Evolutionary conservation across 1,139 yeast genomes (phyloP).

Genomic region (Saccharomycopsis phalli): DNA sequence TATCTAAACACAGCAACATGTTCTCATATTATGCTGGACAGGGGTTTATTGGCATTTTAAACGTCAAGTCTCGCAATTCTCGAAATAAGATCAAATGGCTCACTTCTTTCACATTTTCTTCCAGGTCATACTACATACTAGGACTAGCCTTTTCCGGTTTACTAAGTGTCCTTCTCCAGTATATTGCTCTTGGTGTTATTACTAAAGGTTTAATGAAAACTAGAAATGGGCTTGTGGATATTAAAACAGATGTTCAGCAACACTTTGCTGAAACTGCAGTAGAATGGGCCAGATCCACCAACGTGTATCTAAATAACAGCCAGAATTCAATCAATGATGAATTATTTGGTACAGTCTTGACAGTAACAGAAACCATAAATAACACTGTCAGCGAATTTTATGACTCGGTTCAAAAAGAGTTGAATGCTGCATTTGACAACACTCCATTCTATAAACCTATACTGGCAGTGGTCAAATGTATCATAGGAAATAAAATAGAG

Average conservation of each 20-base stretch:
- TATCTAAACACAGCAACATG: conserved; percentile 25
- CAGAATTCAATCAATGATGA: conserved; percentile 49
- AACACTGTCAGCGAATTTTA: conserved; percentile 44
- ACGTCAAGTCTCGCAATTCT: conserved; percentile 8
- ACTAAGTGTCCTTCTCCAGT: conserved; percentile 40
- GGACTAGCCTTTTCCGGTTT: conserved; percentile 43
- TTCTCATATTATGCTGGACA: conserved; percentile 22
- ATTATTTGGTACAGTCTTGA: conserved; percentile 56
- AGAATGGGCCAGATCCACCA: conserved; percentile 46
- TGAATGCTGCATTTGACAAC: conserved; percentile 51
- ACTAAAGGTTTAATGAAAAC: neutral
- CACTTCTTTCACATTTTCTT: conserved; percentile 40
- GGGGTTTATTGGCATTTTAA: conserved; percentile 9
- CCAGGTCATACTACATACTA: conserved; percentile 36
- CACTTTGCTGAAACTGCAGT: conserved; percentile 20
- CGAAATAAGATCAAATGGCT: conserved; percentile 37
- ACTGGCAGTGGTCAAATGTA: conserved; percentile 63
- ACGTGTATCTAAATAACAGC: conserved; percentile 34
- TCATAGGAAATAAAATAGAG: conserved; percentile 62
- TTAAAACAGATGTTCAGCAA: neutral
- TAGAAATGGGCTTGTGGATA: neutral
- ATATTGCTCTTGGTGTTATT: conserved; percentile 28
- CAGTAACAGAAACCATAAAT: conserved; percentile 47
- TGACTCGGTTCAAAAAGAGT: conserved; percentile 41
- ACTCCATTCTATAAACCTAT: conserved; percentile 64